Evolutionary conservation across 352 stramenopile genomes (phyloP), one percentile per base, ranked within the genome.

Genomic region (Phytopythium chamaehyphon): DNA sequence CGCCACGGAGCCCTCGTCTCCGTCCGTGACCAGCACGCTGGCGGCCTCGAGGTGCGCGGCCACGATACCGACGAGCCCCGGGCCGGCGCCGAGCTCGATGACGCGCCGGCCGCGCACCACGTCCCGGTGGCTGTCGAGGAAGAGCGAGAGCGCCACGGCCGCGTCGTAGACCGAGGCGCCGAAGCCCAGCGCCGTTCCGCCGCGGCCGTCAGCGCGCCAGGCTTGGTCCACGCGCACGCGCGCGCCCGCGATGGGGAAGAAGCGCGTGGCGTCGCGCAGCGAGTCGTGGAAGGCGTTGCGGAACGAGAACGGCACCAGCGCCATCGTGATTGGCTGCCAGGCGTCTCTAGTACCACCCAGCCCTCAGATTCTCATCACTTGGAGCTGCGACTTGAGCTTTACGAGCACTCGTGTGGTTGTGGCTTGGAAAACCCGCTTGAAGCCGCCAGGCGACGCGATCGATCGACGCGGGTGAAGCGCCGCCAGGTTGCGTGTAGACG

Each of bases 151-250:
- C n/a, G 75, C 63, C 49, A 94, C 65, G 9, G 83, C 79, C 6
- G 81, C 78, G 26, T 92, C 79, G 58, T 94, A 94, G 33, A 94
- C 82, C 6, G 82, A 90, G 42, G 81, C 83, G 16, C 83, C 83
- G 47, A 92, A 94, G 37, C 83, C 83, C 36, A 92, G 64, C 6
- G 64, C 15, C 1, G 81, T 94, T 12, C 83, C 83, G 16, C 83
- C 83, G 24, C 66, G 67, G n/a, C 81, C 83, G 50, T 94, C 83
- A 38, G 65, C 54, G 35, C 90, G 82, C 83, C 83, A 94, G 16
- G 70, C 66, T 64, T 94, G 83, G 47, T 86, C 69, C 46, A 94
- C 88, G 24, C 66, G 56, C 44, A 94, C 71, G 10, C 66, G 58
- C 39, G 55, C 65, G 18, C 66, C 68, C 2, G 71, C 80, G 53